Percentiles rank a stretch among this genome's conserved stretches.
These are phyloP conservation scores for Paecilomyces variotii DNA, from an alignment of 2,329 filamentous ascomycete genomes.

Conservation along the genomic window DNA sequence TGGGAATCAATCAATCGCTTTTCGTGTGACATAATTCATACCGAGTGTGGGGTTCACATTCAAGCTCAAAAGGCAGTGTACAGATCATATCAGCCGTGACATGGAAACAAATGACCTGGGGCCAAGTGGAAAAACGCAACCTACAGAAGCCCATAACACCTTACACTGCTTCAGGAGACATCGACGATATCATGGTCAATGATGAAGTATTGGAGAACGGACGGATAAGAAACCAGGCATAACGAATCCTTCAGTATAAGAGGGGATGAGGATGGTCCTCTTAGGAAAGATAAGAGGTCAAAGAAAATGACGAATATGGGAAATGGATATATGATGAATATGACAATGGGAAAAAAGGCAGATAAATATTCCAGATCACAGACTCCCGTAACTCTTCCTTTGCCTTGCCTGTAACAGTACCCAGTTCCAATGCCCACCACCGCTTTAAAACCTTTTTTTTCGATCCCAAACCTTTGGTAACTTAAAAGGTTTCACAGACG, in stretches of 20 bases:
- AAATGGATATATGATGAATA: not conserved
- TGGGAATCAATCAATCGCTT: not conserved
- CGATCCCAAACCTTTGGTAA: not conserved
- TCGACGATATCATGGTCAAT: not conserved
- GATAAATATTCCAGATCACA: not conserved
- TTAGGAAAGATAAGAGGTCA: not conserved
- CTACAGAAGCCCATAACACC: not conserved
- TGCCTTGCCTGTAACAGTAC: constrained; percentile 1
- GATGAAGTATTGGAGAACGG: not conserved
- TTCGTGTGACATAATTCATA: not conserved
- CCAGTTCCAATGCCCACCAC: constrained; percentile 2
- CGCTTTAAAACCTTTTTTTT: constrained; percentile 1
- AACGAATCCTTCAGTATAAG: not conserved
- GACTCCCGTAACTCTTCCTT: constrained; percentile 1
- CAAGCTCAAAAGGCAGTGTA: not conserved
- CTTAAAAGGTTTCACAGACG: not conserved
- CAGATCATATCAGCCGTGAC: not conserved
- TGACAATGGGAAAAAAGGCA: not conserved
- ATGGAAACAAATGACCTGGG: not conserved
- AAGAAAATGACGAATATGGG: not conserved
- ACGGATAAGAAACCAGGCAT: not conserved
- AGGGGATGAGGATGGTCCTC: not conserved
- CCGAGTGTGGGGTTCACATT: not conserved
- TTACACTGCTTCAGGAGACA: not conserved
- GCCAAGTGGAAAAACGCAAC: not conserved